Base-by-base conservation (phyloP, 371 early-diverging fungal genomes). In the Cokeromyces recurvatus region DNA sequence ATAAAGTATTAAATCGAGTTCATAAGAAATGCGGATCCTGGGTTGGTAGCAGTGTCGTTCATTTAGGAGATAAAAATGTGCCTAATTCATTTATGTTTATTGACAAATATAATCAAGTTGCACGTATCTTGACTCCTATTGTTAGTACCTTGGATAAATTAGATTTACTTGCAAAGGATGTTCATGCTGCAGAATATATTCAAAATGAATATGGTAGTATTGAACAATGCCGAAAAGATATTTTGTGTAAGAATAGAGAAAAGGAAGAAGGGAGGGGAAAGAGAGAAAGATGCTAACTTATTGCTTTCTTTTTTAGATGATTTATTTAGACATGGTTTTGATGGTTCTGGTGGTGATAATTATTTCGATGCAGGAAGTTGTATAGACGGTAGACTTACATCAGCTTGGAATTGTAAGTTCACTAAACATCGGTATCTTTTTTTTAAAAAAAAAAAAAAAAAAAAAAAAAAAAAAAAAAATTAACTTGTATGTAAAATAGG, bases 31-130 rank as follows among this genome's bases (percentile, higher is more conserved):
- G 53, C 32, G 85, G 89, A 3, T 71, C 83, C 32, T 97, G 98
- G 98, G 87, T 96, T 17, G 98, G 97, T 22, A 89, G 90, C 22
- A 88, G 91, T 5, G 97, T 95, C 27, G 84, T 97, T 43, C 98
- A 97, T 69, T 65, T 97, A 50, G 98, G 97, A 4, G 98, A 97
- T 66, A 84, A 82, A 57, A 89, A 91, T 43, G 92, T 91, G 12
- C 92, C 92, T 14, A 91, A 91, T 48, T 90, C 98, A 1, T 81
- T 97, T 36, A 87, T 94, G 84, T 97, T 97, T 59, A 97, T 97
- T 55, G 97, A 93, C 79, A 92, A 92, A 69, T 97, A 97, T 66
- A 95, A 92, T 53, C 97, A 97, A 79, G 91, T 97, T n/a, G 79
- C 92, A 39, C 81, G 91, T 46, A 97, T 97, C 51, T 79, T 97